Conservation (phyloP, 331 rosid species). For the Rosa hybrid region DNA sequence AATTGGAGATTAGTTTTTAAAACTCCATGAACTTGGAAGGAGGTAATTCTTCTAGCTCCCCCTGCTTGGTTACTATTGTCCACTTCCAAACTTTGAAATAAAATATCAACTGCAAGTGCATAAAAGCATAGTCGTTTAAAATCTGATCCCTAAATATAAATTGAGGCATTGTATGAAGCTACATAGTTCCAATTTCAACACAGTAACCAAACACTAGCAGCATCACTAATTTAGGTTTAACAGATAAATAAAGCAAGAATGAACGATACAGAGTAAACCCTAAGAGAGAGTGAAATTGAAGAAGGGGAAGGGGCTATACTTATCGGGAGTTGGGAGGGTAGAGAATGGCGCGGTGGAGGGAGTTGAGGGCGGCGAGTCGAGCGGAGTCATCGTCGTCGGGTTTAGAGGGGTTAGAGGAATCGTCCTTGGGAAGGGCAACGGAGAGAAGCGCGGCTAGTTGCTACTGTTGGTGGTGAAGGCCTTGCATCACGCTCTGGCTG, state of each 20-base stretch:
- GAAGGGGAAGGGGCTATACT: slow-evolving; percentile 35
- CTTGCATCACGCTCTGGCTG: slow-evolving; percentile 54
- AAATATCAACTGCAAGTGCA: slow-evolving; percentile 64
- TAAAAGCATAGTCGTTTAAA: slow-evolving; percentile 35
- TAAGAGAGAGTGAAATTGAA: slow-evolving; percentile 9
- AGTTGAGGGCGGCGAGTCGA: slow-evolving; percentile 70
- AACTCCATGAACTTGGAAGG: slow-evolving; percentile 87
- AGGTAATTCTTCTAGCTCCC: slow-evolving; percentile 54
- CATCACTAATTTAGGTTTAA: neutral
- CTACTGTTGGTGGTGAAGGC: slow-evolving; percentile 80
- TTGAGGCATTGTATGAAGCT: neutral
- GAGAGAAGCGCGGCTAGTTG: slow-evolving; percentile 88
- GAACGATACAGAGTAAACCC: neutral
- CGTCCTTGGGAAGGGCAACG: slow-evolving; percentile 72
- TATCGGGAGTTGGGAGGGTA: slow-evolving; percentile 82
- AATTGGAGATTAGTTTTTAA: slow-evolving; percentile 90
- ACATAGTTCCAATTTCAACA: neutral
- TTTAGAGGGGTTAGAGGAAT: slow-evolving; percentile 30
- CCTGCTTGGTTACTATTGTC: slow-evolving; percentile 32
- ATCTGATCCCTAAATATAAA: neutral
- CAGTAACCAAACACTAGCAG: neutral
- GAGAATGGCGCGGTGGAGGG: slow-evolving; percentile 85
- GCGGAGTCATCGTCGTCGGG: slow-evolving; percentile 62
- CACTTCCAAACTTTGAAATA: slow-evolving; percentile 72
- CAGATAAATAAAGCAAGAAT: neutral